Evolutionary conservation across 306 rosid genomes (phyloP), one percentile per base, ranked within the genome.

Genomic region (Urtica urens): DNA sequence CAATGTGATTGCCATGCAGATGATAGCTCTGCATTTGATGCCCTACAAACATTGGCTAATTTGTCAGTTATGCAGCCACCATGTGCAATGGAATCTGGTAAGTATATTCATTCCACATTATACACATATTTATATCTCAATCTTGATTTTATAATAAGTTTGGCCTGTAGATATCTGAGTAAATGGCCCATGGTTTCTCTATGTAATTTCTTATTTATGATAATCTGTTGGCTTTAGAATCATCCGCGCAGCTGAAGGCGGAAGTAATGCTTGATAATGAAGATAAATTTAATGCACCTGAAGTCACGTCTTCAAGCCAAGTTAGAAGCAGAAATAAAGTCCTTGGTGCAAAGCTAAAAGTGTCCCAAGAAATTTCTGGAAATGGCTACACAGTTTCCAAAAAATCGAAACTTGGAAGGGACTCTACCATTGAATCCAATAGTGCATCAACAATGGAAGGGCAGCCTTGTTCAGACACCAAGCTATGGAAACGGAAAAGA

Each of bases 11-110:
- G 21, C 57, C 58, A 38, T 44, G 57, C 59, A 81, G 97, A 79
- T 68, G 77, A 70, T 63, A 76, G 69, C 53, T 28, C 77, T 42
- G 74, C 66, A 35, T 71, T 90, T 68, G 70, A 84, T 84, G 95
- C 95, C 49, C 59, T 90, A 72, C 87, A 76, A 46, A 73, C 82
- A 45, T 67, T 90, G 79, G 97, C 95, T 46, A 83, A 84, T 71
- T 64, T 84, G 46, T 84, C 95, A 53, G 62, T 77, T 50, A 71
- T 75, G 93, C 78, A 78, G 73, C 96, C 93, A 10, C 41, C 38
- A 17, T 72, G 87, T 51, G 44, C 77, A 14, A 53, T 52, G 73
- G 77, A 81, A 70, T 70, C 87, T 50, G 97, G 97, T 84, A 58
- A 68, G 78, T 54, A 37, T 27, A 54, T 29, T 34, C 12, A 13